These are phyloP conservation scores for Turritis glabra DNA, from an alignment of 345 rosid genomes.

Conservation along the genomic window DNA sequence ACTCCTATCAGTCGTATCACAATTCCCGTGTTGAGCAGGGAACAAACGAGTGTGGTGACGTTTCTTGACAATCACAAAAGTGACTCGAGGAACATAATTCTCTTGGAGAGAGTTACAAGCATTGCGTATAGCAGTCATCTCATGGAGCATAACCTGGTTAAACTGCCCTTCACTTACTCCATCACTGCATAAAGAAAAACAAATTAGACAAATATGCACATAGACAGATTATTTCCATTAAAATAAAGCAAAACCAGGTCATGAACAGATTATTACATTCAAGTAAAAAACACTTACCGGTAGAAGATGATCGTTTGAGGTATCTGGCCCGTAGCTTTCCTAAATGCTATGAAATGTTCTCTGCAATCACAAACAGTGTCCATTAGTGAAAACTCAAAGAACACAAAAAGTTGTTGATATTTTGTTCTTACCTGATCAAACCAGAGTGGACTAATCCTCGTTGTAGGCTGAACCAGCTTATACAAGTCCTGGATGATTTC, in stretches of 20 bases:
- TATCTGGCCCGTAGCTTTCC: slow-evolving; percentile 40
- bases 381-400: background rate
- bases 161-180: slow-evolving; percentile 90
- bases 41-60: slow-evolving; percentile 83
- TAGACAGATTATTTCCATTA: background rate
- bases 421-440: slow-evolving; percentile 57
- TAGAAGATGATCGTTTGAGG: slow-evolving; percentile 69
- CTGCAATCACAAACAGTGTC: slow-evolving; percentile 39
- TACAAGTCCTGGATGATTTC: slow-evolving; percentile 76
- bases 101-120: slow-evolving; percentile 66
- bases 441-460: slow-evolving; percentile 46
- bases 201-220: background rate
- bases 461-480: slow-evolving; percentile 33
- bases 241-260: background rate
- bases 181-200: slow-evolving; percentile 50
- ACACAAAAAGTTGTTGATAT: background rate
- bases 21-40: slow-evolving; percentile 47
- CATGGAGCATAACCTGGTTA: slow-evolving; percentile 59
- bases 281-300: slow-evolving; percentile 43
- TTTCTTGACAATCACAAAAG: slow-evolving; percentile 79
- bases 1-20: slow-evolving; percentile 48
- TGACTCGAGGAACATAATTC: slow-evolving; percentile 54
- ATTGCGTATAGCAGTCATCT: slow-evolving; percentile 62
- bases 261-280: background rate
- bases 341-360: slow-evolving; percentile 55